Percentiles rank a stretch among this genome's conserved stretches.
Evolutionary conservation across 148 eudicot species (phyloP).

Genomic region (Simmondsia chinensis): DNA sequence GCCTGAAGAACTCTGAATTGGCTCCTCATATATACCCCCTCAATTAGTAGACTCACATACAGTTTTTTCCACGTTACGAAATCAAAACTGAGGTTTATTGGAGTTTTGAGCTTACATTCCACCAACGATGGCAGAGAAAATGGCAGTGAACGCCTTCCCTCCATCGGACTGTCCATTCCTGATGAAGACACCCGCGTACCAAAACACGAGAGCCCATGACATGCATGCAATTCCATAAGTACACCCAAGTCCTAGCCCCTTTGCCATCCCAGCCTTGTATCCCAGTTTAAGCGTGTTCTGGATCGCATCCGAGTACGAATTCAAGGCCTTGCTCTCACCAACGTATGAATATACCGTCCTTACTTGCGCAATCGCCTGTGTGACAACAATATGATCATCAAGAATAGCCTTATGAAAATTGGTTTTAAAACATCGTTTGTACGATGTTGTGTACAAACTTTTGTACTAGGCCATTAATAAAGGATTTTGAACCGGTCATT

Average conservation of each 20-base stretch:
- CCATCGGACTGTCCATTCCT: constrained; percentile 98
- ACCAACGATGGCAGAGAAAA: constrained; percentile 98
- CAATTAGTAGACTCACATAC: too few species aligned
- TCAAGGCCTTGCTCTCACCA: constrained; percentile 84
- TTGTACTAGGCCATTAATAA: too few species aligned
- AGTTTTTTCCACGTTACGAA: too few species aligned
- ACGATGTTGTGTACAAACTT: too few species aligned
- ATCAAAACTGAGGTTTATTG: too few species aligned
- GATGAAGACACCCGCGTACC: constrained; percentile 99
- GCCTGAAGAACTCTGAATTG: too few species aligned
- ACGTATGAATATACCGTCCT: constrained; percentile 95
- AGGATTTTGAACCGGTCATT: too few species aligned
- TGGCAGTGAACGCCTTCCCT: constrained; percentile 98
- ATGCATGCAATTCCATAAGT: constrained; percentile 99
- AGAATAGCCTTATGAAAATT: background rate
- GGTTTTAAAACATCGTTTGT: too few species aligned
- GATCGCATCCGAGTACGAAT: constrained; percentile 88
- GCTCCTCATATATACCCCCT: too few species aligned
- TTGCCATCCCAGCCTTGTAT: constrained; percentile 99
- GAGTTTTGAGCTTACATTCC: constrained; percentile 72
- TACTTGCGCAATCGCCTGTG: constrained; percentile 95
- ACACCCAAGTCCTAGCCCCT: constrained; percentile 95
- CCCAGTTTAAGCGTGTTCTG: constrained; percentile 91
- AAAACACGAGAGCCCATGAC: constrained; percentile 99
- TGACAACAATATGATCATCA: background rate